phyloP scores from a whole-genome alignment of 768 basidiomycete genomes.

The Wakefieldia striispora region DNA sequence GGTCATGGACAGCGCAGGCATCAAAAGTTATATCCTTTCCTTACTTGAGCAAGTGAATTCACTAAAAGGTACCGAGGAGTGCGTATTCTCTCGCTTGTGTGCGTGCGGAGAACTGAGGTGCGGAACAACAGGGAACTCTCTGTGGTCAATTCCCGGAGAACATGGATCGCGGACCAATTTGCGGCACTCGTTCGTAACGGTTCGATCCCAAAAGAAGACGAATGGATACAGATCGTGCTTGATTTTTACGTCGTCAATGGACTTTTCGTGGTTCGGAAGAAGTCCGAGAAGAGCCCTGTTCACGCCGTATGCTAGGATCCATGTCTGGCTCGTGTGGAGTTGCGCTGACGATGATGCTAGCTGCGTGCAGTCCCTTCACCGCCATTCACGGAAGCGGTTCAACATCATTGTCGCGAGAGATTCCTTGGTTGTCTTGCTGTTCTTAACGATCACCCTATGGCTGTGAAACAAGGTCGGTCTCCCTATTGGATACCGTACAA shows the following conservation, averaged over 20 bases:
- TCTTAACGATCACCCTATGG: conserved; percentile 55
- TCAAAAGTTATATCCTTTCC: conserved; percentile 73
- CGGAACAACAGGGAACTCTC: conserved; percentile 40
- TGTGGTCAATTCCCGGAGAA: conserved; percentile 53
- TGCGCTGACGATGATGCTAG: conserved; percentile 27
- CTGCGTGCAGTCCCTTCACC: conserved; percentile 61
- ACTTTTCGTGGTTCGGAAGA: conserved; percentile 73
- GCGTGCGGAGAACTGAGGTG: conserved; percentile 13
- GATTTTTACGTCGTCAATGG: conserved; percentile 84
- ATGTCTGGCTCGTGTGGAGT: not conserved
- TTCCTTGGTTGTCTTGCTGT: conserved; percentile 75
- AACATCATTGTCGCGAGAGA: conserved; percentile 61
- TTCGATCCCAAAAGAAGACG: conserved; percentile 75
- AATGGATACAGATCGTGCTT: conserved; percentile 70
- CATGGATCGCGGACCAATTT: conserved; percentile 89
- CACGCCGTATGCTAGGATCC: conserved; percentile 48
- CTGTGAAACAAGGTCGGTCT: conserved; percentile 50
- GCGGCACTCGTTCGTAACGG: conserved; percentile 74
- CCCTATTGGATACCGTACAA: not conserved
- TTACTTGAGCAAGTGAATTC: conserved; percentile 64
- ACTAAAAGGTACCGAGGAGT: conserved; percentile 42
- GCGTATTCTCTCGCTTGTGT: conserved; percentile 9
- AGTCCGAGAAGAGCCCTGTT: conserved; percentile 61
- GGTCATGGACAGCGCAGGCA: conserved; percentile 69
- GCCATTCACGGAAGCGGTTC: conserved; percentile 70